Base-by-base conservation (phyloP, 257 asterid genomes). In the Solanum arcanum region DNA sequence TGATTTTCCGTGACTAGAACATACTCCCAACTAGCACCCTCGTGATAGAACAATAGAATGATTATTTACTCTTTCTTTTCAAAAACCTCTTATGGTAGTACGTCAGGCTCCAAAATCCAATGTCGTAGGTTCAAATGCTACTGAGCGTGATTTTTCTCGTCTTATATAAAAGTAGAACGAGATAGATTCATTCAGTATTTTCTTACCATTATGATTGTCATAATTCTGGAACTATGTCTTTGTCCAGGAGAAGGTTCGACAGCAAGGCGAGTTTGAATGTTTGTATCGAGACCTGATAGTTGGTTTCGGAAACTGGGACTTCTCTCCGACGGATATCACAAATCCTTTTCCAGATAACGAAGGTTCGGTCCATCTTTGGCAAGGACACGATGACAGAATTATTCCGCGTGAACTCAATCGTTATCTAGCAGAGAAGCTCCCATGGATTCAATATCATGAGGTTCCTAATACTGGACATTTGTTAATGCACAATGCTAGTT, bases 321-420 rank as follows among this genome's bases (percentile, higher is more conserved):
- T 96, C 39, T 89, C 89, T 35, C 99, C 96, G 2, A 87, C 91
- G 10, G 96, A 93, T 42, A 87, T 96, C 66, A 44, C 80, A 5
- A 86, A 94, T 89, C 98, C 96, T 52, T 94, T 95, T 83, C 96
- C 95, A 33, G 87, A 94, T 64, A 88, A 90, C 7, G 94, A 94
- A 80, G 94, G 98, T n/a, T 89, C 90, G 0, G 94, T 95, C 90
- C 98, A 95, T 87, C 49, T 96, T 29, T 96, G 98, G 98, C 98
- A 95, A 86, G 99, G 94, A 25, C 87, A 68, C 1, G 94, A 96
- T 86, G 98, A 96, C 86, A 93, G 87, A 73, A 73, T 85, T 44
- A 72, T 94, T 29, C 95, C 97, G 3, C 75, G 74, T 18, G 87
- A 90, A 86, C 73, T 95, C 74, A 96, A 89, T 78, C 87, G 94